These are phyloP conservation scores for Solanum hybrid DNA, from an alignment of 305 asterid species.

Conservation along the genomic window DNA sequence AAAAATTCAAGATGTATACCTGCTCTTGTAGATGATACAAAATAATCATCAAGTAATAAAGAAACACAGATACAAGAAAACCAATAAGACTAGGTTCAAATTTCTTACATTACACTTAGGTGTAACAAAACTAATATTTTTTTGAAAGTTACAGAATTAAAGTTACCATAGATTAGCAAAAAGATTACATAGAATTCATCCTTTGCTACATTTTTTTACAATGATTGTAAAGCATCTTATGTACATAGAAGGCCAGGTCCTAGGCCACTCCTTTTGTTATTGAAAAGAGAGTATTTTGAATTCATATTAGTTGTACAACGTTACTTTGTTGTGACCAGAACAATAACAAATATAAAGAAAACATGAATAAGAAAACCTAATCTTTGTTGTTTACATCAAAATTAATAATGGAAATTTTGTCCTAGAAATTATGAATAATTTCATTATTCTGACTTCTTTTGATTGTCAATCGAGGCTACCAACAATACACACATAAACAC, in stretches of 20 bases:
- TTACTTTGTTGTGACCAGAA: not conserved
- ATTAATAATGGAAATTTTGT: too few relatives aligned
- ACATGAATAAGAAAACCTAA: not conserved
- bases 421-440: not conserved
- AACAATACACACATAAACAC: too few relatives aligned
- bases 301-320: not conserved
- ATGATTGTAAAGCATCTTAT: not conserved
- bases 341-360: not conserved
- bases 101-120: not conserved
- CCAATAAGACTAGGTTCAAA: not conserved
- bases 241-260: not conserved
- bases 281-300: too few relatives aligned
- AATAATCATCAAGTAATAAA: not conserved
- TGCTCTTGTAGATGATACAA: not conserved
- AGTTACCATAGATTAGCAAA: not conserved
- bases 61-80: not conserved
- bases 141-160: too few relatives aligned
- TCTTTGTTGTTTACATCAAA: too few relatives aligned
- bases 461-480: not conserved
- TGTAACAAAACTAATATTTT: not conserved
- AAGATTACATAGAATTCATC: not conserved
- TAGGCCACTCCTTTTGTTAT: not conserved
- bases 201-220: not conserved
- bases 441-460: too few relatives aligned
- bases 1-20: not conserved